Percentiles rank a stretch among this genome's conserved stretches.
Conservation (phyloP, 1,284 basidiomycete genomes). For the Cryptococcus maquisensis region DNA sequence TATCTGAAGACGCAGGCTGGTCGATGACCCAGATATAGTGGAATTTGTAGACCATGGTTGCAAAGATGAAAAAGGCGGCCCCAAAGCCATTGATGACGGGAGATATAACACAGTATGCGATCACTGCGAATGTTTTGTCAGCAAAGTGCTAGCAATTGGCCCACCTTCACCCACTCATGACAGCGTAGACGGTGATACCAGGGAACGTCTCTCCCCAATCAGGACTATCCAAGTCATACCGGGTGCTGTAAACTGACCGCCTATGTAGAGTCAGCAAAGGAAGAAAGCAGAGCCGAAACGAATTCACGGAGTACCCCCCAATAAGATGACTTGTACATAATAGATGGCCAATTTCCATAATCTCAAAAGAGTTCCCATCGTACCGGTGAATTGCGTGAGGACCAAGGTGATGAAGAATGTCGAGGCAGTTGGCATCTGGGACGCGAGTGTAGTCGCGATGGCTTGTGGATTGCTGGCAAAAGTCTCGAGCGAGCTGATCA, state of each 20-base stretch:
- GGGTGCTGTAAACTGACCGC: conserved; percentile 48
- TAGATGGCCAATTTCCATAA: conserved; percentile 60
- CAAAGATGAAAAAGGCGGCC: conserved; percentile 71
- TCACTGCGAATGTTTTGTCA: conserved; percentile 51
- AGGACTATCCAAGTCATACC: conserved; percentile 37
- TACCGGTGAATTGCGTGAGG: conserved; percentile 50
- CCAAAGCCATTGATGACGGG: conserved; percentile 91
- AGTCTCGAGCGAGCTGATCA: conserved; percentile 52
- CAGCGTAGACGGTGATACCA: conserved; percentile 63
- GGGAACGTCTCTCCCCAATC: conserved; percentile 79
- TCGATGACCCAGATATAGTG: conserved; percentile 74
- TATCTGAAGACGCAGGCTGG: conserved; percentile 68
- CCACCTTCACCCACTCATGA: conserved; percentile 62
- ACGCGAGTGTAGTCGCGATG: conserved; percentile 55
- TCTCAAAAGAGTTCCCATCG: conserved; percentile 54
- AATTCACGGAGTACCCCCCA: conserved; percentile 47
- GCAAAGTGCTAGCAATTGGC: background rate
- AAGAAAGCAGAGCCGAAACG: conserved; percentile 47
- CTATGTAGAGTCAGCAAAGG: conserved; percentile 37
- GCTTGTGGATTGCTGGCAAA: conserved; percentile 55
- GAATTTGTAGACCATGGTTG: conserved; percentile 84
- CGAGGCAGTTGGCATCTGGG: conserved; percentile 63
- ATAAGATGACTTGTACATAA: conserved; percentile 59
- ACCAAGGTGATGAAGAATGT: conserved; percentile 76
- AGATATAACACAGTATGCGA: conserved; percentile 83